Conservation (phyloP, 805 yeast genomes). For the Candida boleticola region DNA sequence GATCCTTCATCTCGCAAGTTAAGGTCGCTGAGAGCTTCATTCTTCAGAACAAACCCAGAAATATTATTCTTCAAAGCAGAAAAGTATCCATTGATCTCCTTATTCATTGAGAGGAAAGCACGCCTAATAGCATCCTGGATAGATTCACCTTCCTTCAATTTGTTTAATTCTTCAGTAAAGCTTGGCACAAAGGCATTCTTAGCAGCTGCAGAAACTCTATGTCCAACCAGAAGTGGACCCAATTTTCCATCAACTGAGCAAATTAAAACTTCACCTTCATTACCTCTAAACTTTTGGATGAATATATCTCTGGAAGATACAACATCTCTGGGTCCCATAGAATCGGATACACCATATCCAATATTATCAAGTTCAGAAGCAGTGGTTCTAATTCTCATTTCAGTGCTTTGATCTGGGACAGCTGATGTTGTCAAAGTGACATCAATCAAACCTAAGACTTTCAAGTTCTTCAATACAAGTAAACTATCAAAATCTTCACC, state of each 20-base stretch:
- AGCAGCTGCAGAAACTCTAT: slow-evolving; percentile 64
- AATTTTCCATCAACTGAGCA: slow-evolving; percentile 85
- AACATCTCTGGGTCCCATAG: slow-evolving; percentile 63
- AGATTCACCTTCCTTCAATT: slow-evolving; percentile 39
- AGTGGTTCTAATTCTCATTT: slow-evolving; percentile 85
- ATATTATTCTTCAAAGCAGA: slow-evolving; percentile 38
- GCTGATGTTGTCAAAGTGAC: slow-evolving; percentile 86
- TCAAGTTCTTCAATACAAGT: slow-evolving; percentile 59
- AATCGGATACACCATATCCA: slow-evolving; percentile 90
- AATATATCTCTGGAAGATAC: slow-evolving; percentile 82
- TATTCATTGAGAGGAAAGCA: slow-evolving; percentile 75
- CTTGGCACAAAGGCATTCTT: slow-evolving; percentile 68
- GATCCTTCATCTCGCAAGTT: slow-evolving; percentile 60
- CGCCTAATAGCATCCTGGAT: slow-evolving; percentile 77
- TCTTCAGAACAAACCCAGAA: slow-evolving; percentile 5
- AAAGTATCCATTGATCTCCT: slow-evolving; percentile 69
- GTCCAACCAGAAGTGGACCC: slow-evolving; percentile 44
- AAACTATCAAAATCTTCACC: slow-evolving; percentile 69
- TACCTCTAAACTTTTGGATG: slow-evolving; percentile 82
- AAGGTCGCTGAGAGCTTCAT: slow-evolving; percentile 34
- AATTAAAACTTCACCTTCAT: slow-evolving; percentile 74
- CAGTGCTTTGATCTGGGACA: slow-evolving; percentile 83
- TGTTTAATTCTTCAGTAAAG: slow-evolving; percentile 65
- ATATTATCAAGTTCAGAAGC: slow-evolving; percentile 73
- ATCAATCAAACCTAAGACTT: slow-evolving; percentile 86